A percentile compares a stretch with the other conserved stretches of the same genome.
Evolutionary conservation across 768 basidiomycete genomes (phyloP).

Genomic region (Terana coerulea): DNA sequence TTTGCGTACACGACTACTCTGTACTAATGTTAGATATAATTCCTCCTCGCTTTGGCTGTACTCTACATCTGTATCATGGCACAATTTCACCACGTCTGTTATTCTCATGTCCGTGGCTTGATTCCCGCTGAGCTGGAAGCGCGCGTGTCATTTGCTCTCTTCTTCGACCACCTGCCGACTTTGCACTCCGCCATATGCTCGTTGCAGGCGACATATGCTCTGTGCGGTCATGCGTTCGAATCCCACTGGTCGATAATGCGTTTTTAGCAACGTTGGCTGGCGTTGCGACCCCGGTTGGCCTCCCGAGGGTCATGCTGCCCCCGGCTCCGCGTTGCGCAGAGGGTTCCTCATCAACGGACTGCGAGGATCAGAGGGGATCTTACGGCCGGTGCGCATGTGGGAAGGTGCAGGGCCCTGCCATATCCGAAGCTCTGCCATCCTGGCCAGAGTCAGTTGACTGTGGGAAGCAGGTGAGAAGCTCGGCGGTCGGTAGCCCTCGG

Average conservation of each 20-base stretch:
- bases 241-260: no score
- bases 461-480: constrained; percentile 17
- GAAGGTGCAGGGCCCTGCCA: constrained; percentile 1
- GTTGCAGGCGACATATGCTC: not conserved
- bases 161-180: not conserved
- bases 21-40: constrained; percentile 6
- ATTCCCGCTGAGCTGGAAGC: not conserved
- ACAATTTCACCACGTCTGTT: no score
- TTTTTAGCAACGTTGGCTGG: not conserved
- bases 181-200: not conserved
- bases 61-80: constrained; percentile 3
- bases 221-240: not conserved
- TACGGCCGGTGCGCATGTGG: constrained; percentile 3
- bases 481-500: constrained; percentile 17
- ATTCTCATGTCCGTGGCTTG: no score
- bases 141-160: not conserved
- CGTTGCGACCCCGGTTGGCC: no score
- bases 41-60: not conserved
- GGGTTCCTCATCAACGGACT: constrained; percentile 4
- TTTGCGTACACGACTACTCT: constrained; percentile 1
- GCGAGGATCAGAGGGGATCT: no score
- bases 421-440: constrained; percentile 9
- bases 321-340: not conserved
- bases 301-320: constrained; percentile 4
- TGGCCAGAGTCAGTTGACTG: constrained; percentile 20